phyloP scores from a whole-genome alignment of 2,329 filamentous ascomycete species.

The Paecilomyces variotii region DNA sequence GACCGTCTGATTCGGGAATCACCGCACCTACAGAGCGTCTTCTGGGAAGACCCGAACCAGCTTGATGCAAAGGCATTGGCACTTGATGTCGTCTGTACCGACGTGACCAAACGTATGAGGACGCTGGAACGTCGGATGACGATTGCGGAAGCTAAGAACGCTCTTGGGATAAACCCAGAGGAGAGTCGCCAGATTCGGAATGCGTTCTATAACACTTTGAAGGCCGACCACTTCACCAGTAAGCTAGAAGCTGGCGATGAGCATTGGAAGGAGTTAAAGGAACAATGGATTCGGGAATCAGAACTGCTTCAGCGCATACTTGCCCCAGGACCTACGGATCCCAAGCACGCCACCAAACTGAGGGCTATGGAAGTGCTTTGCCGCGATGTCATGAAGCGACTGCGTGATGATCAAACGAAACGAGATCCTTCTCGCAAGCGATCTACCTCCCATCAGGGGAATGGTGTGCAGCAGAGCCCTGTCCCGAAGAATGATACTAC shows the following conservation, averaged over 20 bases:
- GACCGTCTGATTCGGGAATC: conserved; percentile 57
- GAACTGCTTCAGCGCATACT: conserved; percentile 50
- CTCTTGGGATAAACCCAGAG: conserved; percentile 60
- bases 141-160: conserved; percentile 66
- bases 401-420: conserved; percentile 58
- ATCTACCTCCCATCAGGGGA: conserved; percentile 12
- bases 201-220: conserved; percentile 59
- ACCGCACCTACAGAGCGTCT: conserved; percentile 53
- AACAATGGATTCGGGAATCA: conserved; percentile 56
- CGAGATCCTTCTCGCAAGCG: conserved; percentile 42
- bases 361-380: conserved; percentile 64
- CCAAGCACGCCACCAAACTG: conserved; percentile 47
- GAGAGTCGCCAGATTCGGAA: conserved; percentile 58
- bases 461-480: conserved; percentile 13
- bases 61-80: conserved; percentile 58
- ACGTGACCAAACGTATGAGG: conserved; percentile 74
- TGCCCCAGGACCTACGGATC: conserved; percentile 43
- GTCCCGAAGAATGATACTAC: conserved; percentile 10
- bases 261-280: conserved; percentile 64
- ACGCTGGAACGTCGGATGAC: conserved; percentile 58
- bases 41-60: conserved; percentile 52
- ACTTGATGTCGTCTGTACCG: conserved; percentile 69
- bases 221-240: conserved; percentile 59
- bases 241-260: conserved; percentile 65
- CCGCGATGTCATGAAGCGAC: conserved; percentile 68